Conservation (phyloP, 2,329 filamentous ascomycete species). For the Botrytis deweyae region DNA sequence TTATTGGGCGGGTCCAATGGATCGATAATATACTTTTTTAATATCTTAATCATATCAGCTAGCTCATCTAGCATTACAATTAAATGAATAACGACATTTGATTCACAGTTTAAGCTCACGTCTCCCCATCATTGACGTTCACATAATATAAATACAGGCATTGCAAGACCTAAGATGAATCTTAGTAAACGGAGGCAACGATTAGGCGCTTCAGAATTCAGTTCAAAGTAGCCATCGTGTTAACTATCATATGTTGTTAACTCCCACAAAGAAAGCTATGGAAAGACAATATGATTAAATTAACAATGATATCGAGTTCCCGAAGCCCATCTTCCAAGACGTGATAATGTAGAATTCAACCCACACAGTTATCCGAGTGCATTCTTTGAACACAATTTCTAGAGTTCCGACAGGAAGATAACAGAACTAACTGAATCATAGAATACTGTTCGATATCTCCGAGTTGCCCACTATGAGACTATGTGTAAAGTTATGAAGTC, state of each 20-base stretch:
- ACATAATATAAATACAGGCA: neutral
- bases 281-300: neutral
- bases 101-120: neutral
- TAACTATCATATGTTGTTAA: neutral
- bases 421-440: neutral
- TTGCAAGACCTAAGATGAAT: neutral
- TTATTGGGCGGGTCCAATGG: neutral
- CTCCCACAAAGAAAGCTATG: neutral
- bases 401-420: neutral
- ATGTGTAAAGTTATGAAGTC: neutral
- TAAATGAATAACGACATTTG: neutral
- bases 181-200: neutral
- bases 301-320: neutral
- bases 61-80: neutral
- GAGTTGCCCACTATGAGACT: neutral
- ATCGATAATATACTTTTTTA: neutral
- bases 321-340: neutral
- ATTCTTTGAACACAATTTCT: neutral
- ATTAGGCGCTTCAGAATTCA: neutral
- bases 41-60: neutral
- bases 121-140: neutral
- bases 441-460: fast-evolving
- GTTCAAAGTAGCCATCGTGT: neutral
- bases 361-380: neutral
- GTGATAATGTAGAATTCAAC: neutral